Percentiles rank a stretch among this genome's conserved stretches.
Conservation (phyloP, 352 stramenopile species). For the Phytophthora nicotianae region DNA sequence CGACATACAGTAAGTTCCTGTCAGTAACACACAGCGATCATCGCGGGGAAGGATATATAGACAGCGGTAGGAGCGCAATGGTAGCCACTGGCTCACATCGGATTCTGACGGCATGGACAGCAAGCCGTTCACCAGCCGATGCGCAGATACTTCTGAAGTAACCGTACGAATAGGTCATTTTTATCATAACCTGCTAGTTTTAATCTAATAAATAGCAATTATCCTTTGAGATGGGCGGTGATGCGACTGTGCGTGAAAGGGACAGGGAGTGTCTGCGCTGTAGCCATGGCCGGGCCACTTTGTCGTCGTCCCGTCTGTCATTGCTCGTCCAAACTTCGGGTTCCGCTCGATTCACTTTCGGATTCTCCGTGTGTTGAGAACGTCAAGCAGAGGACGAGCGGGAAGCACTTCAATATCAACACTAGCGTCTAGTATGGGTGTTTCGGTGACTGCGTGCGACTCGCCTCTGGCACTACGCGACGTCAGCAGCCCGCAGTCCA, state of each 20-base stretch:
- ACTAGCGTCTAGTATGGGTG: conserved; percentile 14
- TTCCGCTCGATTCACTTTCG: conserved; percentile 33
- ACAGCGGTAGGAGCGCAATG: not conserved
- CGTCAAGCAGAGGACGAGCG: conserved; percentile 23
- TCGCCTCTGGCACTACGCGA: conserved; percentile 22
- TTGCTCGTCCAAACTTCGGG: conserved; percentile 18
- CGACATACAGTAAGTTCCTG: not conserved
- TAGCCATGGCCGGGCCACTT: conserved; percentile 1
- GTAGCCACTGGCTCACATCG: not conserved
- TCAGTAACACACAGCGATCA: not conserved
- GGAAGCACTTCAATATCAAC: conserved; percentile 16
- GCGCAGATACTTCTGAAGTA: not conserved
- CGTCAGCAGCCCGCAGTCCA: conserved; percentile 6
- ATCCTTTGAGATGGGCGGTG: conserved; percentile 6
- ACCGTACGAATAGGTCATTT: not conserved
- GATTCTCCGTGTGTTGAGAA: conserved; percentile 31
- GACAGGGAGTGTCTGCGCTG: conserved; percentile 8
- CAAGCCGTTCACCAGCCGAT: conserved; percentile 5
- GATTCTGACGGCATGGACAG: not conserved
- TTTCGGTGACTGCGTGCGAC: conserved; percentile 32
- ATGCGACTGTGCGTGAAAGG: conserved; percentile 9
- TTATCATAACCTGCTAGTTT: too few relatives aligned
- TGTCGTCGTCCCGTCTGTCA: conserved; percentile 5
- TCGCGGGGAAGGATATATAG: not conserved
- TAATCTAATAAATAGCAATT: too few relatives aligned